These are phyloP conservation scores for Wickerhamomyces xylosicus DNA, from an alignment of 805 yeast genomes.

Conservation along the genomic window DNA sequence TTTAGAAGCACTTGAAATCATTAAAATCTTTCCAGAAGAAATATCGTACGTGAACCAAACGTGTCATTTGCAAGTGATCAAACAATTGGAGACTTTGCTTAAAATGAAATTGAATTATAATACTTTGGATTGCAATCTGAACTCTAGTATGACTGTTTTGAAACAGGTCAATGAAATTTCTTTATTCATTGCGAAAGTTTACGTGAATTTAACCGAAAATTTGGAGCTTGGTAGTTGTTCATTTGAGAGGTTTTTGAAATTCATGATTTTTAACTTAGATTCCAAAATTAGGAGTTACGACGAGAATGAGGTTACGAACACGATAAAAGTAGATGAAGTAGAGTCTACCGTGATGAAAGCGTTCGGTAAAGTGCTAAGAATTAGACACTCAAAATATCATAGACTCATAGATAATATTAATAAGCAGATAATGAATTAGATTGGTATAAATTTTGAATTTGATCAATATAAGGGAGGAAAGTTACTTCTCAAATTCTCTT, in stretches of 20 bases:
- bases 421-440: conserved; percentile 2
- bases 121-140: conserved; percentile 17
- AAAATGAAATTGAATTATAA: conserved; percentile 24
- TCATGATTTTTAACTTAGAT: no score
- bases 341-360: no score
- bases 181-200: not conserved
- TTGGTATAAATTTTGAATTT: conserved; percentile 2
- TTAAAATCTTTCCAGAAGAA: conserved; percentile 21
- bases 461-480: conserved; percentile 23
- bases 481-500: conserved; percentile 50
- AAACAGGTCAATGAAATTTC: conserved; percentile 11
- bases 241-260: no score
- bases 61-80: no score
- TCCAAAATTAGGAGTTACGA: no score
- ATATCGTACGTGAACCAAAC: no score
- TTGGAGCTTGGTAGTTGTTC: no score
- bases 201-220: not conserved
- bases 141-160: conserved; percentile 12
- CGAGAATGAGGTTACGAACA: no score
- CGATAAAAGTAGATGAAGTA: no score
- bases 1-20: conserved; percentile 22
- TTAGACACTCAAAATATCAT: conserved; percentile 16
- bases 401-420: conserved; percentile 7
- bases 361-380: no score
- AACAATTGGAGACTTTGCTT: conserved; percentile 14